Conservation (phyloP, 164 flowering plant genomes). For the Nymphaea colorata region DNA sequence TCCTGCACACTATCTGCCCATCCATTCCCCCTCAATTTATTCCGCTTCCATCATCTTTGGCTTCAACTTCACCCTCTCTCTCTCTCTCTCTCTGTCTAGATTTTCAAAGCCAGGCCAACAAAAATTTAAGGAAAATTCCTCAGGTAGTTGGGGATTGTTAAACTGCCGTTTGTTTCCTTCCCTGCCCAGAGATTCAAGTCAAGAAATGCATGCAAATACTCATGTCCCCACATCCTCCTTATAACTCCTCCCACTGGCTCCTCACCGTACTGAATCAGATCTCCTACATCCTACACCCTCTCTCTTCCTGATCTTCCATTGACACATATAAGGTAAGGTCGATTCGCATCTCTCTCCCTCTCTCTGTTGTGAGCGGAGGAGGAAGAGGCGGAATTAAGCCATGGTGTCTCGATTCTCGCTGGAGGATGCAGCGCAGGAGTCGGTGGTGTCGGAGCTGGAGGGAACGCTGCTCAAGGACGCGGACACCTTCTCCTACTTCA, state of each 20-base stretch:
- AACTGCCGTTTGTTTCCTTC: background rate
- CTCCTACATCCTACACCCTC: background rate
- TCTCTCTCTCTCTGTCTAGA: background rate
- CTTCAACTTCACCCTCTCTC: no score
- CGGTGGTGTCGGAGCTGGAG: constrained; percentile 68
- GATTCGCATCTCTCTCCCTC: background rate
- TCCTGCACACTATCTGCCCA: background rate
- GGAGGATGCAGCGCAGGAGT: constrained; percentile 10
- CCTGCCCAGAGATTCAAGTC: background rate
- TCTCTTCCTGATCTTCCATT: background rate
- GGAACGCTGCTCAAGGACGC: constrained; percentile 53
- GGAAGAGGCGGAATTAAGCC: background rate
- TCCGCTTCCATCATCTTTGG: background rate
- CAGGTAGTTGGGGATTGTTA: background rate
- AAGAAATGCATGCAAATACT: background rate
- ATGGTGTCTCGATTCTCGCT: background rate
- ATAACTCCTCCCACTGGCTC: background rate
- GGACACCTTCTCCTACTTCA: constrained; percentile 77
- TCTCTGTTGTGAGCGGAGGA: background rate
- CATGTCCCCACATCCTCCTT: background rate
- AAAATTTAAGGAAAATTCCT: background rate
- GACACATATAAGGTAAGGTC: background rate
- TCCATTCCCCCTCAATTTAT: no score
- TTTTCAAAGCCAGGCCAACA: background rate
- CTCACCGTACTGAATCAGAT: background rate